These are phyloP conservation scores for Moricandia moricandioides DNA, from an alignment of 345 rosid species.

Conservation along the genomic window DNA sequence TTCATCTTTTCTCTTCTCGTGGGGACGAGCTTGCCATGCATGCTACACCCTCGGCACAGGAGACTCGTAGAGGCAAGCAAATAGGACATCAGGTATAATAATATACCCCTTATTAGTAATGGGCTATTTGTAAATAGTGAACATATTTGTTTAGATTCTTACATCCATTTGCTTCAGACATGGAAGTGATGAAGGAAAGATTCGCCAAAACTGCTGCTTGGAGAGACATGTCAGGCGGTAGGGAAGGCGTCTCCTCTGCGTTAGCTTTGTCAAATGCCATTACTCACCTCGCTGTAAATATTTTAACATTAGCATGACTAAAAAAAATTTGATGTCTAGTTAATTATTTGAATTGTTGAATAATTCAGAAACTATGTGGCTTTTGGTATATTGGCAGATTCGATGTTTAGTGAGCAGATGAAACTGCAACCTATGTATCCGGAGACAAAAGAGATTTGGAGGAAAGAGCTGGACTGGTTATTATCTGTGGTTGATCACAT, in stretches of 20 bases:
- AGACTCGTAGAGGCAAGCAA: slow-evolving; percentile 18
- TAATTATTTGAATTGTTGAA: not conserved
- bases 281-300: slow-evolving; percentile 40
- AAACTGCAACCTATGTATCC: slow-evolving; percentile 60
- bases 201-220: slow-evolving; percentile 60
- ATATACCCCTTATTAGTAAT: not conserved
- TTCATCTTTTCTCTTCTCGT: slow-evolving; percentile 38
- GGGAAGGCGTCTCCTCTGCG: slow-evolving; percentile 70
- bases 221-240: slow-evolving; percentile 80
- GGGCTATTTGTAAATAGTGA: not conserved
- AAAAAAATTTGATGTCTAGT: not conserved
- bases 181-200: slow-evolving; percentile 59
- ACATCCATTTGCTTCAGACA: slow-evolving; percentile 37
- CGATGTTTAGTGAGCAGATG: slow-evolving; percentile 47
- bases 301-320: not conserved
- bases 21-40: slow-evolving; percentile 23
- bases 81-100: slow-evolving; percentile 5
- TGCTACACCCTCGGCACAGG: not conserved
- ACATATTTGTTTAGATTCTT: not conserved
- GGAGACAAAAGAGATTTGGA: slow-evolving; percentile 59
- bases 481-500: slow-evolving; percentile 64
- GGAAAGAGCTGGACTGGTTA: slow-evolving; percentile 63
- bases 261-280: slow-evolving; percentile 66
- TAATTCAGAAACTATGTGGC: not conserved
- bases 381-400: slow-evolving; percentile 31